Percentiles rank a stretch among this genome's conserved stretches.
Conservation (phyloP, 1,139 yeast genomes). For the Arxiozyma slooffiae region DNA sequence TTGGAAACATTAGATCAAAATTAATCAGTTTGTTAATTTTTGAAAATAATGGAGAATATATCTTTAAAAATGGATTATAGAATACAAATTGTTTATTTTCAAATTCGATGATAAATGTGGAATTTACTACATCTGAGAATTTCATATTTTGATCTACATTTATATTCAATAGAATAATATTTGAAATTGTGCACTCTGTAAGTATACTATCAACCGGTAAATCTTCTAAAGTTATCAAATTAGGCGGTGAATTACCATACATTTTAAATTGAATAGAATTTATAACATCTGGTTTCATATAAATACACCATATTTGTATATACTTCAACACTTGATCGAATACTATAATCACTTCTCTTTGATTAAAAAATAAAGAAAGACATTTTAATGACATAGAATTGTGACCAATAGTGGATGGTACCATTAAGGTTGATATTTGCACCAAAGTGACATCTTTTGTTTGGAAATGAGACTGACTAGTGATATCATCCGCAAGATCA, state of each 20-base stretch:
- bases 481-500: slow-evolving; percentile 1
- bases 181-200: neutral
- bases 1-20: neutral
- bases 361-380: slow-evolving; percentile 39
- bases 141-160: neutral
- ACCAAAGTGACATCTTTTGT: slow-evolving; percentile 60
- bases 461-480: slow-evolving; percentile 12
- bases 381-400: slow-evolving; percentile 34
- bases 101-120: neutral
- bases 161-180: neutral
- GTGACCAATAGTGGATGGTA: slow-evolving; percentile 20
- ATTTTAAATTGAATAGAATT: slow-evolving; percentile 22
- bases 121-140: neutral
- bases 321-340: slow-evolving; percentile 30
- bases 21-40: neutral
- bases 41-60: slow-evolving; percentile 37
- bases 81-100: slow-evolving; percentile 35
- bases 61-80: slow-evolving; percentile 56
- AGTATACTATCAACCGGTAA: neutral
- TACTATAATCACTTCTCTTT: slow-evolving; percentile 52
- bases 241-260: slow-evolving; percentile 24
- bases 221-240: slow-evolving; percentile 12
- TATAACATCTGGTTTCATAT: slow-evolving; percentile 24
- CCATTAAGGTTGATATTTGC: slow-evolving; percentile 39
- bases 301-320: slow-evolving; percentile 45